phyloP scores from a whole-genome alignment of 495 filamentous ascomycete genomes.

The Lichenothelia convexa region DNA sequence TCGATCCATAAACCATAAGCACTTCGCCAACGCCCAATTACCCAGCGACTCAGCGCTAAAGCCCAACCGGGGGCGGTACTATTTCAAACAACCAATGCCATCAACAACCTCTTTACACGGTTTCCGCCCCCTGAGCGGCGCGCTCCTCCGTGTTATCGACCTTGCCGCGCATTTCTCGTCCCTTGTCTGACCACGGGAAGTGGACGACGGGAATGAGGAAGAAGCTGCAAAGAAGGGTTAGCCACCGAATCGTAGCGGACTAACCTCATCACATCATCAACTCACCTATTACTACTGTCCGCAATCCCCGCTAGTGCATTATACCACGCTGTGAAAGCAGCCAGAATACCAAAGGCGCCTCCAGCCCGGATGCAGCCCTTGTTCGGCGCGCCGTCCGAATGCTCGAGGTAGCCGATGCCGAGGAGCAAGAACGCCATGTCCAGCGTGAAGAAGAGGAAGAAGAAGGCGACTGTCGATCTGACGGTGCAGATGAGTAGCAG shows the following conservation, averaged over 20 bases:
- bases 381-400: constrained; percentile 27
- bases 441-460: constrained; percentile 82
- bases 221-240: constrained; percentile 41
- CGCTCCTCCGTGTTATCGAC: constrained; percentile 21
- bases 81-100: too few species aligned
- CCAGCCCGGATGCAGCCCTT: constrained; percentile 50
- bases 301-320: constrained; percentile 91
- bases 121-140: too few species aligned
- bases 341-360: constrained; percentile 71
- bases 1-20: too few species aligned
- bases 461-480: constrained; percentile 90
- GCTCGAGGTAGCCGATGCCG: constrained; percentile 48
- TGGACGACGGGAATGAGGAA: constrained; percentile 87
- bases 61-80: too few species aligned
- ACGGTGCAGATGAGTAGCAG: constrained; percentile 77
- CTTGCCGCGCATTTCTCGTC: constrained; percentile 35
- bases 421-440: constrained; percentile 87
- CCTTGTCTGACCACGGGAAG: constrained; percentile 94
- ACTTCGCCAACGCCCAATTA: too few species aligned
- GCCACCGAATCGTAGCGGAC: neutral
- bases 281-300: constrained; percentile 57
- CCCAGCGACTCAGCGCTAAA: too few species aligned
- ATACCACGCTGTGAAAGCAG: constrained; percentile 91
- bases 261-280: constrained; percentile 2
- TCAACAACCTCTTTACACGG: too few species aligned